A percentile compares a stretch with the other conserved stretches of the same genome.
Conservation (phyloP, 2,329 filamentous ascomycete species). For the Trichoderma aggressivum region DNA sequence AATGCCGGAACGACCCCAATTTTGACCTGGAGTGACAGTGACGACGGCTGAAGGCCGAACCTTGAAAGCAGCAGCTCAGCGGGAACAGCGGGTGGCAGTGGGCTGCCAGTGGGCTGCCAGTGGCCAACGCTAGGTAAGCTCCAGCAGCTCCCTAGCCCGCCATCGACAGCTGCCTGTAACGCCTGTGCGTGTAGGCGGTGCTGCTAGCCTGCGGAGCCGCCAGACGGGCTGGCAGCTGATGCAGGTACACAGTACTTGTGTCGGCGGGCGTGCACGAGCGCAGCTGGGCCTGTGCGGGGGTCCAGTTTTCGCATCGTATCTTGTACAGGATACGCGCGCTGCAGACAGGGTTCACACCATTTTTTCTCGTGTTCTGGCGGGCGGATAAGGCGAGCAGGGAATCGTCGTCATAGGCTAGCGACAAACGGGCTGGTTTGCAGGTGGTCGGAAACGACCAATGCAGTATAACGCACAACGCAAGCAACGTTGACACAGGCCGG, state of each 20-base stretch:
- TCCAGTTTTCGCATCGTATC: constrained; percentile 13
- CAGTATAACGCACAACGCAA: constrained; percentile 12
- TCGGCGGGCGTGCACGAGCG: not conserved
- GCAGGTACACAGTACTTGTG: constrained; percentile 14
- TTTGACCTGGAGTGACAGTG: not conserved
- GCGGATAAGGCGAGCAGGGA: constrained; percentile 15
- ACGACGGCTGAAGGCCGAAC: not conserved
- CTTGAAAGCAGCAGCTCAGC: not conserved
- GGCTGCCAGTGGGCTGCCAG: constrained; percentile 15
- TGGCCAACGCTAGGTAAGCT: not conserved
- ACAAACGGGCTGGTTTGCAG: not conserved
- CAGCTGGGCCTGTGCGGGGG: not conserved
- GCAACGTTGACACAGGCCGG: constrained; percentile 12
- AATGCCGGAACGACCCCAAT: not conserved
- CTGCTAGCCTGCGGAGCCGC: constrained; percentile 5
- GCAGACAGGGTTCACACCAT: constrained; percentile 1
- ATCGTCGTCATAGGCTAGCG: constrained; percentile 1
- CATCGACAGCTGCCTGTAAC: not conserved
- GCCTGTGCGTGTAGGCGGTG: not conserved
- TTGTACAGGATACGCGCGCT: constrained; percentile 12
- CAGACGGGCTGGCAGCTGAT: constrained; percentile 1
- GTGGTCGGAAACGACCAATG: constrained; percentile 8
- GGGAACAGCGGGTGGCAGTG: constrained; percentile 13
- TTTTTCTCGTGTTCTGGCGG: constrained; percentile 17
- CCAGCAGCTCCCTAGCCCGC: not conserved